Evolutionary conservation across 805 yeast genomes (phyloP), one percentile per base, ranked within the genome.

Genomic region (Sugiyamaella floridensis): DNA sequence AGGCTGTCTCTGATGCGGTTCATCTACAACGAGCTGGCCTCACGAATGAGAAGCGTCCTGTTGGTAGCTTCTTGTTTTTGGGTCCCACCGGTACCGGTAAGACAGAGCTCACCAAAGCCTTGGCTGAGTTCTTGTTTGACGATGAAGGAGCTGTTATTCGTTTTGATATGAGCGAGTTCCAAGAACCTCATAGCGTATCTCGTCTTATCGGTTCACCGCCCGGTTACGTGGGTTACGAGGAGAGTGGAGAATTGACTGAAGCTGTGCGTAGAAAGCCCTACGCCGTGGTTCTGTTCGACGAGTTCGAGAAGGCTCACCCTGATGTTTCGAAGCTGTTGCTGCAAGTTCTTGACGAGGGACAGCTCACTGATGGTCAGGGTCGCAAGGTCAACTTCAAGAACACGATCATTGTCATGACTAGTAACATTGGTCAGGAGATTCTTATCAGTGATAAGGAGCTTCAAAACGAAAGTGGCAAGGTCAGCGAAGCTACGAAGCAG

Each of bases 1-100:
- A 79, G 53, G 86, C 96, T 0, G 85, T 92, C 48, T 78, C 97
- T 0, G 96, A 90, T 68, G 97, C 98, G 1, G 98, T 92, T 14
- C 83, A 97, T 68, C 75, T 92, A 54, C 99, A 93, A 67, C 80
- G 99, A 64, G 99, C 99, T 0, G 99, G 99, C 0, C 78, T 92
- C 55, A 92, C 98, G 9, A 86, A 87, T 67, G 96, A 89, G 58
- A 86, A 86, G 69, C 79, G 97, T 56, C 99, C 99, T 6, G 90
- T 92, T 62, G 98, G 97, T 1, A 86, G 96, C 51, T 93, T 93
- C 69, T 85, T 92, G 85, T 93, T 93, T 70, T 75, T 93, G 59
- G 99, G 99, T 19, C 98, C 99, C 50, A 93, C 99, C 0, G 99
- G 99, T 72, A 92, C 98, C 0, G 99, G 99, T 72, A 92, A 92